Conservation (phyloP, 2,329 filamentous ascomycete species). For the Pseudogymnoascus sp. region DNA sequence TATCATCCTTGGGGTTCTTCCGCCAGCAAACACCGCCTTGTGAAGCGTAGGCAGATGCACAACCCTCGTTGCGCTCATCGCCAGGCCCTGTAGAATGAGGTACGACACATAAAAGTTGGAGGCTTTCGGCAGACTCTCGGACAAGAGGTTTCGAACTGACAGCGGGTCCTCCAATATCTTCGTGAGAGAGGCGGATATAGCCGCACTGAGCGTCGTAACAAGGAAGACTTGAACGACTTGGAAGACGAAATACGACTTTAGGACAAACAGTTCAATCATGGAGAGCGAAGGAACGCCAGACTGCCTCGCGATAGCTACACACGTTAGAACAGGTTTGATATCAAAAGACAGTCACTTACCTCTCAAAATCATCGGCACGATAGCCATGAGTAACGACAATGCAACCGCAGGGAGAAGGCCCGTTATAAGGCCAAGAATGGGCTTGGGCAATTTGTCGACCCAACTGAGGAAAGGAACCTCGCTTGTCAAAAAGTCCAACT, state of each 20-base stretch:
- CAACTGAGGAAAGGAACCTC: slow-evolving; percentile 48
- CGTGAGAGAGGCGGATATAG: slow-evolving; percentile 46
- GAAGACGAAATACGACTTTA: slow-evolving; percentile 57
- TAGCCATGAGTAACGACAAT: slow-evolving; percentile 51
- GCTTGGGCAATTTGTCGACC: slow-evolving; percentile 45
- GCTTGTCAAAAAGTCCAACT: slow-evolving; percentile 47
- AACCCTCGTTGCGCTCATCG: slow-evolving; percentile 50
- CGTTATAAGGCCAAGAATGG: slow-evolving; percentile 52
- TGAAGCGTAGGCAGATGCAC: slow-evolving; percentile 50
- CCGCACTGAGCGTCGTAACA: slow-evolving; percentile 56
- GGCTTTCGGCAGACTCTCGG: slow-evolving; percentile 49
- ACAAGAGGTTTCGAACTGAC: slow-evolving; percentile 41
- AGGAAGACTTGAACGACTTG: slow-evolving; percentile 61
- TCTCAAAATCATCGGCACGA: slow-evolving; percentile 53
- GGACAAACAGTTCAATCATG: slow-evolving; percentile 51
- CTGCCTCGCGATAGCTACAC: slow-evolving; percentile 46
- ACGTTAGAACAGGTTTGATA: slow-evolving; percentile 13
- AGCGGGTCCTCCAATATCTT: slow-evolving; percentile 43
- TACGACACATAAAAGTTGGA: slow-evolving; percentile 64
- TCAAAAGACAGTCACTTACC: slow-evolving; percentile 30
- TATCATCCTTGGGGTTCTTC: slow-evolving; percentile 55
- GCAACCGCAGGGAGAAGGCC: slow-evolving; percentile 53
- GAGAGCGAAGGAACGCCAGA: slow-evolving; percentile 51
- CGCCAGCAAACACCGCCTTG: slow-evolving; percentile 46
- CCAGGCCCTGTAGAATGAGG: slow-evolving; percentile 58